Conservation (phyloP, 768 basidiomycete species). For the Leccinellum luteum region DNA sequence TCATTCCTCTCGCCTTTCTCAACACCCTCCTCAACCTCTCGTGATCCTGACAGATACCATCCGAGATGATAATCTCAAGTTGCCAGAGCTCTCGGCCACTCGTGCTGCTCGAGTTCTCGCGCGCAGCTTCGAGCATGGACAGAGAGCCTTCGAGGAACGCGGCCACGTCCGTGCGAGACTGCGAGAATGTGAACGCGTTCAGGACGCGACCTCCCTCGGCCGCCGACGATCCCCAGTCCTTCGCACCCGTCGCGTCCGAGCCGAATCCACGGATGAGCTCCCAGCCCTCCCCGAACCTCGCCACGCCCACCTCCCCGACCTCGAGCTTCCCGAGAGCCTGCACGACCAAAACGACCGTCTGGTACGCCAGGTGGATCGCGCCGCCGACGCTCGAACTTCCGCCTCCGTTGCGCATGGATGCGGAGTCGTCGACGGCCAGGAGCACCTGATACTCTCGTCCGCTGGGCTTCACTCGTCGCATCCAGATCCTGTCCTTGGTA, state of each 20-base stretch:
- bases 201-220: constrained; percentile 49
- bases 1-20: constrained; percentile 82
- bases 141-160: constrained; percentile 79
- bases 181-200: constrained; percentile 83
- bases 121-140: constrained; percentile 67
- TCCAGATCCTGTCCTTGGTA: constrained; percentile 99
- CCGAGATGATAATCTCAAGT: constrained; percentile 95
- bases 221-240: constrained; percentile 34
- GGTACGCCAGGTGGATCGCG: constrained; percentile 82
- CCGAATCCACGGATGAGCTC: constrained; percentile 90
- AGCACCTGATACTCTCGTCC: constrained; percentile 95
- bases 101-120: constrained; percentile 57
- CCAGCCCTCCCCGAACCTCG: constrained; percentile 84
- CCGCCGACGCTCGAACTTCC: constrained; percentile 10
- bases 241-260: constrained; percentile 75
- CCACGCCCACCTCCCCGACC: constrained; percentile 91
- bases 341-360: constrained; percentile 88
- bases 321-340: constrained; percentile 90
- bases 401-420: constrained; percentile 65
- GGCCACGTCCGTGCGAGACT: constrained; percentile 85
- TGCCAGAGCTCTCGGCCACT: constrained; percentile 91
- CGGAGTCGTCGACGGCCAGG: constrained; percentile 92
- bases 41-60: constrained; percentile 98
- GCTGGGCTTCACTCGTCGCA: constrained; percentile 90
- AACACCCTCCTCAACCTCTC: constrained; percentile 76